Evolutionary conservation across 306 rosid genomes (phyloP), one percentile per base, ranked within the genome.

Genomic region (Fagus sylvatica): DNA sequence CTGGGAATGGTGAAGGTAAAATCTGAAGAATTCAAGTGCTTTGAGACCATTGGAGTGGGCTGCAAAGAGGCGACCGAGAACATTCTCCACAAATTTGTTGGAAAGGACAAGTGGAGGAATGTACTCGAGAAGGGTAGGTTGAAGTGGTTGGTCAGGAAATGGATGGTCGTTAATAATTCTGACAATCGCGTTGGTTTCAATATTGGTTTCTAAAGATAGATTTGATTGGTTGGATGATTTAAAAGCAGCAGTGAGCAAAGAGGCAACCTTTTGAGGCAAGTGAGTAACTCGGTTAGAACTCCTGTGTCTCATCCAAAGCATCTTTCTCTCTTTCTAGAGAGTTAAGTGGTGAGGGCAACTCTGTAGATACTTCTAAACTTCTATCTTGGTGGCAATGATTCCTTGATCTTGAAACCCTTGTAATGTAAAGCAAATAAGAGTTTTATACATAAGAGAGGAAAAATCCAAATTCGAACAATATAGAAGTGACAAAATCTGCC

Each of bases 21-120:
- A 92, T 12, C 82, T 85, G 84, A 95, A 91, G 69, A 95, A 88
- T 37, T 92, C 98, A 51, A 92, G 76, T 33, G 93, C 98, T 46
- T 92, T 92, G 28, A 95, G 98, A 61, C 98, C 98, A 59, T 92
- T 95, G 67, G 89, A 83, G 70, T 95, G 98, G 3, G 98, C 83
- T 34, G 97, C 90, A 48, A 95, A 95, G 13, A 95, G 84, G 54
- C 88, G 83, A 13, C 89, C 91, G 0, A 92, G 89, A 71, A 92
- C 88, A 19, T 79, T 82, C 68, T 91, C 88, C 3, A 88, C 85
- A 34, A 91, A 76, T 33, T 72, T 53, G 60, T 84, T 72, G 41
- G 93, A 74, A 42, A 87, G 82, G 72, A 79, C 73, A 51, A 82
- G 66, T 53, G 86, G 85, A 68, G 93, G 91, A 73, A 89, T 88